phyloP scores from a whole-genome alignment of 2,329 filamentous ascomycete species.

The Cladosporium sp. region DNA sequence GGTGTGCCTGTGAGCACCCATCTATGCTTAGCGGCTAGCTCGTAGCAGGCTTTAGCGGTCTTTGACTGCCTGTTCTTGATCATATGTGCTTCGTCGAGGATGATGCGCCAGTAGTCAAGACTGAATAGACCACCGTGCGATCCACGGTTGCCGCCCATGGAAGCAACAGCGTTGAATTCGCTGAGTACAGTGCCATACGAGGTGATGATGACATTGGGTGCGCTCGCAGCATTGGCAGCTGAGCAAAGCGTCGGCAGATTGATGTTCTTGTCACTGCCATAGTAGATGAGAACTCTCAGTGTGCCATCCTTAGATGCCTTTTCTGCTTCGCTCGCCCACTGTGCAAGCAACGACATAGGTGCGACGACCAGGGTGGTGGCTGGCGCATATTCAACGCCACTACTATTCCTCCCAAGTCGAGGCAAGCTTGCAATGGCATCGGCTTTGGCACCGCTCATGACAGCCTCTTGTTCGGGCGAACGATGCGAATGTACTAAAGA shows the following conservation, averaged over 20 bases:
- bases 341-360: constrained; percentile 90
- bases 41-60: constrained; percentile 90
- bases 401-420: constrained; percentile 52
- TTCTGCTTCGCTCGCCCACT: constrained; percentile 93
- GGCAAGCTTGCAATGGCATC: constrained; percentile 55
- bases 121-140: constrained; percentile 71
- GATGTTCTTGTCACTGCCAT: constrained; percentile 74
- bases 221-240: constrained; percentile 62
- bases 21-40: constrained; percentile 74
- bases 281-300: constrained; percentile 82
- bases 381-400: constrained; percentile 61
- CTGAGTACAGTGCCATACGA: constrained; percentile 90
- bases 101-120: constrained; percentile 87
- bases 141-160: constrained; percentile 59
- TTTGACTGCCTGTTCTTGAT: constrained; percentile 87
- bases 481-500: constrained; percentile 83
- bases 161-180: constrained; percentile 71
- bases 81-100: constrained; percentile 89
- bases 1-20: constrained; percentile 95
- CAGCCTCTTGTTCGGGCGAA: constrained; percentile 37
- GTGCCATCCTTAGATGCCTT: constrained; percentile 82
- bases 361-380: constrained; percentile 93
- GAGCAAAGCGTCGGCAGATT: constrained; percentile 77
- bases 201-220: constrained; percentile 87
- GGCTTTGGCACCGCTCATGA: constrained; percentile 21